Base-by-base conservation (phyloP, 345 rosid species). In the Melaleuca alternifolia region DNA sequence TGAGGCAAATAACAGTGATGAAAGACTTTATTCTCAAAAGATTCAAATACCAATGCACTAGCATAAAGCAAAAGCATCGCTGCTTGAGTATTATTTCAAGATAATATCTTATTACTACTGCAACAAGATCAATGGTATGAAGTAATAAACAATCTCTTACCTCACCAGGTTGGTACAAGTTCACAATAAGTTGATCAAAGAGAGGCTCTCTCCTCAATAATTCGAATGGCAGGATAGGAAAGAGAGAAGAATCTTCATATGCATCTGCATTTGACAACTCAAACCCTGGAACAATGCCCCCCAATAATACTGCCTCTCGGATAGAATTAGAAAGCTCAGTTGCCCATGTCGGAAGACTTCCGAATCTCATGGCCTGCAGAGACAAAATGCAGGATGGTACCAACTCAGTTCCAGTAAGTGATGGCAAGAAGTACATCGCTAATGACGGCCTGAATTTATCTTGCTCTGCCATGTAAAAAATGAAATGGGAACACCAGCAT, bases 321-420 rank as follows among this genome's bases (percentile, higher is more conserved):
- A 97, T 91, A 82, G 94, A 91, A 86, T 86, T 56, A 71, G 95
- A 91, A 54, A 96, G 91, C 53, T 93, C 87, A 53, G 62, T 88
- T 83, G 96, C 97, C 98, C 97, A 97, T 11, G 87, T 86, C 8
- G 99, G 99, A 51, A 97, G 95, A 93, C 94, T 91, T 51, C 98
- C 98, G 88, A 97, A 96, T 85, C 96, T 96, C 99, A 97, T 97
- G 51, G 96, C 98, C 99, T 97, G 89, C 83, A 84, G 15, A 0
- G 2, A 54, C 30, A 61, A 86, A 61, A 51, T 44, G 30, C 21
- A 23, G 10, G 26, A 33, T 11, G 3, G 44, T 18, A 50, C 16
- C 87, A 79, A 48, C n/a, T 71, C 76, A 53, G 41, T 51, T 18
- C 65, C 59, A 37, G 21, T 41, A 33, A 82, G 54, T 14, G 52